These are phyloP conservation scores for Colletotrichum filicis DNA, from an alignment of 2,329 filamentous ascomycete species.

Conservation along the genomic window DNA sequence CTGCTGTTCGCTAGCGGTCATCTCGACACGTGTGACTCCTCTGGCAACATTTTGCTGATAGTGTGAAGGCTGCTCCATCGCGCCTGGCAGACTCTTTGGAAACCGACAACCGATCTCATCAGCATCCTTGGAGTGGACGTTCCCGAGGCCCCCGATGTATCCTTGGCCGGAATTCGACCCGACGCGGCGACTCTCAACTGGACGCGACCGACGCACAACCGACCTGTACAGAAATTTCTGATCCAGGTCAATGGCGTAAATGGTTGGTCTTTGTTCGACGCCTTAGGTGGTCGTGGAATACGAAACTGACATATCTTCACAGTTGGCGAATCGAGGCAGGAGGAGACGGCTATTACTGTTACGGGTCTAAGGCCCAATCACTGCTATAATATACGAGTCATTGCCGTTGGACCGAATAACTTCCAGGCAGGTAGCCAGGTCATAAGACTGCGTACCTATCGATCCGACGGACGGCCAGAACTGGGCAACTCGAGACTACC, in stretches of 20 bases:
- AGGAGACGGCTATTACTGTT: constrained; percentile 90
- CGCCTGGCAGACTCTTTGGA: constrained; percentile 88
- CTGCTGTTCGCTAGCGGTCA: neutral
- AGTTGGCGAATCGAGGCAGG: constrained; percentile 86
- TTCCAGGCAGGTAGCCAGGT: constrained; percentile 91
- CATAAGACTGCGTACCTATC: constrained; percentile 84
- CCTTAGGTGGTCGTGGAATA: neutral
- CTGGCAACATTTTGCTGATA: neutral
- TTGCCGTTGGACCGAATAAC: constrained; percentile 90
- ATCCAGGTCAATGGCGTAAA: constrained; percentile 95
- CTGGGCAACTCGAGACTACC: constrained; percentile 67
- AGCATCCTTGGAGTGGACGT: constrained; percentile 94
- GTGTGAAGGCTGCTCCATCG: constrained; percentile 79
- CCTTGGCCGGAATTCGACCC: constrained; percentile 87
- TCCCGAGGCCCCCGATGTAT: constrained; percentile 88
- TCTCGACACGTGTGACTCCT: constrained; percentile 3
- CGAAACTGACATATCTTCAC: neutral
- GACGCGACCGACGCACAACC: constrained; percentile 76
- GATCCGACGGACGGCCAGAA: constrained; percentile 70
- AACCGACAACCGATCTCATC: constrained; percentile 90
- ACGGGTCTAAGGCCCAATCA: constrained; percentile 86
- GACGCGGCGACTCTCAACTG: constrained; percentile 92
- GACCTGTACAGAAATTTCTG: constrained; percentile 84
- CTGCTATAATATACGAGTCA: constrained; percentile 93
- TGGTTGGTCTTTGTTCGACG: constrained; percentile 63